These are phyloP conservation scores for Antarctomyces pellizariae DNA, from an alignment of 495 filamentous ascomycete species.

Conservation along the genomic window DNA sequence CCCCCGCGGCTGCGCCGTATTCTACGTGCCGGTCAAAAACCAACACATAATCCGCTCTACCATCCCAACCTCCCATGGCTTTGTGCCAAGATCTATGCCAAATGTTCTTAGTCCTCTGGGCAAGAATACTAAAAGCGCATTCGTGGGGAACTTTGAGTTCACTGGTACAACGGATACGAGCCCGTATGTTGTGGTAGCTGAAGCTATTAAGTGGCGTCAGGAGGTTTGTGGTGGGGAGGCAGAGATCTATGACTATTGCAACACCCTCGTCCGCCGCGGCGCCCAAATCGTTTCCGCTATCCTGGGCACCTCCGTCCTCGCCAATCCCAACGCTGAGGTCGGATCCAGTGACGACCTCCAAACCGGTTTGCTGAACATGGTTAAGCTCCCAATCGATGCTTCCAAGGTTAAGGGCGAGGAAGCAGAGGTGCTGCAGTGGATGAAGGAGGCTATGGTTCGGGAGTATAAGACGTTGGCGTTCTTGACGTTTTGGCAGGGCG, in stretches of 20 bases:
- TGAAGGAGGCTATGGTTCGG: constrained; percentile 26
- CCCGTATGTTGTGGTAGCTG: constrained; percentile 46
- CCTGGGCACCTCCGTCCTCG: constrained; percentile 48
- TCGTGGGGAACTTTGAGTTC: constrained; percentile 53
- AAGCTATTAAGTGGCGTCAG: constrained; percentile 40
- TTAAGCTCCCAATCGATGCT: constrained; percentile 5
- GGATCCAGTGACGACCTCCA: no score
- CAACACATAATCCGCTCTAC: constrained; percentile 52
- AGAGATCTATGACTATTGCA: constrained; percentile 33
- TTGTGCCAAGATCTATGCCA: constrained; percentile 11
- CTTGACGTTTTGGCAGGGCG: constrained; percentile 30
- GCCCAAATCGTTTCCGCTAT: constrained; percentile 31
- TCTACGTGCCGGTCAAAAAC: constrained; percentile 54
- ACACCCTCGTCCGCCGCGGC: constrained; percentile 30
- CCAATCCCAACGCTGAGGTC: constrained; percentile 30
- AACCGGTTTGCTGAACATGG: neutral
- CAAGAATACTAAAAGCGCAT: constrained; percentile 23
- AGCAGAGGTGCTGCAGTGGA: constrained; percentile 26
- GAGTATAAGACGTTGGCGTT: constrained; percentile 51
- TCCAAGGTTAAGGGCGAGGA: constrained; percentile 15
- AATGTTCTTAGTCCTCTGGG: constrained; percentile 22
- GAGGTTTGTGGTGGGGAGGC: constrained; percentile 54
- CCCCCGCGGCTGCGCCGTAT: constrained; percentile 56
- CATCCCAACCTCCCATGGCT: constrained; percentile 48
- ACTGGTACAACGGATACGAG: constrained; percentile 50